These are phyloP conservation scores for Pythium dissimile DNA, from an alignment of 352 stramenopile species.

Conservation along the genomic window DNA sequence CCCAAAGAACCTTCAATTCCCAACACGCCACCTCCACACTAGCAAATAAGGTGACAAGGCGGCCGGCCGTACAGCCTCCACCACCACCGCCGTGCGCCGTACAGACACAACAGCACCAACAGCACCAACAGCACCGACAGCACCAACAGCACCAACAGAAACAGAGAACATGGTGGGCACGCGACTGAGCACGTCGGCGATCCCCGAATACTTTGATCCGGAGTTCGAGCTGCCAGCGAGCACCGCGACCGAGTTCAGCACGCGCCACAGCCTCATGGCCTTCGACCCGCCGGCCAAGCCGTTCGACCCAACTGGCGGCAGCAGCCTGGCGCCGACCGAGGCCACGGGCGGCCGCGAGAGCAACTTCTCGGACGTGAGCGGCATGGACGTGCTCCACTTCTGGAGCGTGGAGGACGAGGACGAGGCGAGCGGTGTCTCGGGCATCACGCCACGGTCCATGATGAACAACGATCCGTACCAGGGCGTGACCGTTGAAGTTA, in stretches of 20 bases:
- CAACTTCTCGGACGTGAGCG: conserved; percentile 60
- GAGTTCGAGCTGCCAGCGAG: conserved; percentile 37
- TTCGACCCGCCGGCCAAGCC: conserved; percentile 35
- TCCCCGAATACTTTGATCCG: conserved; percentile 43
- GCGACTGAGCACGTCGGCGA: conserved; percentile 51
- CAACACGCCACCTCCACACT: not conserved
- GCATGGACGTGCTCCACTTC: conserved; percentile 58
- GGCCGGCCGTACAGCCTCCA: too few relatives aligned
- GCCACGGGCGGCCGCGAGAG: conserved; percentile 34
- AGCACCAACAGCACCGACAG: too few relatives aligned
- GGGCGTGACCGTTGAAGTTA: conserved; percentile 50
- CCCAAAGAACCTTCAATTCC: not conserved
- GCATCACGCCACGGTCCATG: conserved; percentile 30
- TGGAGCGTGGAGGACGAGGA: conserved; percentile 43
- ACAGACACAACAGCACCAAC: too few relatives aligned
- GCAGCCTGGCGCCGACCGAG: not conserved
- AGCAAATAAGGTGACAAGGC: not conserved
- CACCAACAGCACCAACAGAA: too few relatives aligned
- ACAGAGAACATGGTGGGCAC: conserved; percentile 25
- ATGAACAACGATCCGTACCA: conserved; percentile 53
- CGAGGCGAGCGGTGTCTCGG: conserved; percentile 22
- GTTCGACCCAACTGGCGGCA: conserved; percentile 7
- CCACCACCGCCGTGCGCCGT: too few relatives aligned
- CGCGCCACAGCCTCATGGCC: conserved; percentile 55
- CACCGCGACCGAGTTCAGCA: conserved; percentile 28